Base-by-base conservation (phyloP, 1,139 yeast genomes). In the Saccharomyces hybrid region DNA sequence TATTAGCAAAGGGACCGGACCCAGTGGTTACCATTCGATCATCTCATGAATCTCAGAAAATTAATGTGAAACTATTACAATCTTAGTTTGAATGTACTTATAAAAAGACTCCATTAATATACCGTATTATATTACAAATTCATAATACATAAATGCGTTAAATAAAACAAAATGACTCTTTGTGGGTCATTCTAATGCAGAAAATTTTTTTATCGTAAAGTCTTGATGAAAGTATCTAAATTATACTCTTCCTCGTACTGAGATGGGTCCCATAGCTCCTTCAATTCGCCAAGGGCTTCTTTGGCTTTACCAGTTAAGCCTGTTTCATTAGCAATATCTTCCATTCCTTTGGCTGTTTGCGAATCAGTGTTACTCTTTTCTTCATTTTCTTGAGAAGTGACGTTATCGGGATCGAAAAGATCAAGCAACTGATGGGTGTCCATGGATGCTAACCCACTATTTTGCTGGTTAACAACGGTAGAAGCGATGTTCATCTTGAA, bases 161-260 rank as follows among this genome's bases (percentile, higher is more conserved):
- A 41, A 16, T 31, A 49, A 49, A 41, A 49, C 23, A 49, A 49
- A 34, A 41, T 38, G 28, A 41, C 42, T 7, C n/a, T 14, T 8
- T 42, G 16, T 47, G 32, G 6, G 28, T 25, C 48, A 23, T 14
- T 48, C 16, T n/a, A 29, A 19, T 48, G 32, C 31, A 14, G n/a
- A 14, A n/a, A 49, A n/a, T 32, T 31, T 19, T 14, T 5, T 60
- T 65, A 74, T 59, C 72, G 75, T 60, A 89, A 78, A 25, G 88
- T 86, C 72, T 87, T 88, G 72, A 93, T 93, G 70, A 93, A 93
- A 55, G 86, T 84, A 70, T 91, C 98, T 73, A 93, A 80, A 67
- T 93, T 88, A 71, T 93, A 93, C 73, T 93, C 98, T 67, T 93
- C 99, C 62, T 91, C 97, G 67, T 93, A 93, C 71, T 93, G 97